These are phyloP conservation scores for Gastroboletus turbinatus DNA, from an alignment of 1,284 basidiomycete species.

Conservation along the genomic window DNA sequence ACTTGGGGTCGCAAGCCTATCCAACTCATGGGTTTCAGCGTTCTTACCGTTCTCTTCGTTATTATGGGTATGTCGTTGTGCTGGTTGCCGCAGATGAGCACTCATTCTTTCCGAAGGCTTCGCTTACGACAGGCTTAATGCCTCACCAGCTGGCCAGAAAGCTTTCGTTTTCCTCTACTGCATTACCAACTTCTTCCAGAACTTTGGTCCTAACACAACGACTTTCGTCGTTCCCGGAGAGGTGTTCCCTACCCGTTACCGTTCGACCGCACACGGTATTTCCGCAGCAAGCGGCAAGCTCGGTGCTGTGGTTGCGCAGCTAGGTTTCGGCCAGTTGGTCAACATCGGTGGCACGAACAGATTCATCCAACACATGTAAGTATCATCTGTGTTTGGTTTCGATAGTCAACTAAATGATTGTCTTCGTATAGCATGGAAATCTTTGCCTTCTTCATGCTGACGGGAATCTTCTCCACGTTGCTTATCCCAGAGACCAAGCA, in stretches of 20 bases:
- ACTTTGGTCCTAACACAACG: slow-evolving; percentile 72
- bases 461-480: slow-evolving; percentile 59
- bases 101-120: slow-evolving; percentile 43
- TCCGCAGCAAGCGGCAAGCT: slow-evolving; percentile 70
- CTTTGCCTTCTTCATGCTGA: slow-evolving; percentile 60
- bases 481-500: slow-evolving; percentile 63
- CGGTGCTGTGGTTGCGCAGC: slow-evolving; percentile 68
- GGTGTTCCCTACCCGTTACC: slow-evolving; percentile 73
- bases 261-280: slow-evolving; percentile 70
- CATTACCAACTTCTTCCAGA: slow-evolving; percentile 55
- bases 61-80: slow-evolving; percentile 42
- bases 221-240: slow-evolving; percentile 73
- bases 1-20: slow-evolving; percentile 52
- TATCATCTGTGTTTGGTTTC: neutral
- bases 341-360: slow-evolving; percentile 48
- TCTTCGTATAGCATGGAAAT: slow-evolving; percentile 41
- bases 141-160: slow-evolving; percentile 37
- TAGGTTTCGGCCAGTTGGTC: slow-evolving; percentile 51
- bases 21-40: slow-evolving; percentile 59
- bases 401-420: neutral
- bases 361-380: slow-evolving; percentile 42
- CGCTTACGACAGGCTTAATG: slow-evolving; percentile 52
- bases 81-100: neutral
- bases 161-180: slow-evolving; percentile 66
- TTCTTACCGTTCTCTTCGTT: slow-evolving; percentile 53